Evolutionary conservation across 176 grass and related monocot species (phyloP).

Genomic region (Dactylis glomerata): DNA sequence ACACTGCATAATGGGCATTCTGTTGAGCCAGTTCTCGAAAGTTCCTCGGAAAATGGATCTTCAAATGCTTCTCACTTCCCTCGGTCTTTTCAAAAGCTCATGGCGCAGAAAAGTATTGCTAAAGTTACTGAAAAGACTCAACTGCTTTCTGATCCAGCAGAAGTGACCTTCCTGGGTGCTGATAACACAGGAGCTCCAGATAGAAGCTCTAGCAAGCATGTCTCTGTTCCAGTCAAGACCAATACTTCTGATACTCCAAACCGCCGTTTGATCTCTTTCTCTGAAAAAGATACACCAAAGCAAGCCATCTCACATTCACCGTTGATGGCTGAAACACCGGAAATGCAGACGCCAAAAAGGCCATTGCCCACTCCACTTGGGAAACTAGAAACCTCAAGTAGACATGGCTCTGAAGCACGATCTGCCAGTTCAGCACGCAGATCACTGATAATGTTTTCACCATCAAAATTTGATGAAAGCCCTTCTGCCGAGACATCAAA

Average conservation of each 20-base stretch:
- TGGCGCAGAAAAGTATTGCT: constrained; percentile 53
- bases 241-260: constrained; percentile 38
- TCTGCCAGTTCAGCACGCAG: constrained; percentile 72
- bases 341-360: constrained; percentile 69
- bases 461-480: constrained; percentile 42
- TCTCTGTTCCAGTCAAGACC: constrained; percentile 5
- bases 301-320: constrained; percentile 32
- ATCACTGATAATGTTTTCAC: constrained; percentile 57
- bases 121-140: constrained; percentile 40
- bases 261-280: constrained; percentile 12
- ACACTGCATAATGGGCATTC: constrained; percentile 22
- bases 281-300: constrained; percentile 56
- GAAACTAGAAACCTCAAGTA: constrained; percentile 40
- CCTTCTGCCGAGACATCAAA: constrained; percentile 16
- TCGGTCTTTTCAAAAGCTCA: constrained; percentile 61
- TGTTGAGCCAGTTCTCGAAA: constrained; percentile 31
- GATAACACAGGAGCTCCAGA: constrained; percentile 15
- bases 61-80: constrained; percentile 77
- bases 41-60: constrained; percentile 31
- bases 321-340: constrained; percentile 49
- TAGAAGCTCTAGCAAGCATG: constrained; percentile 26
- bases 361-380: constrained; percentile 51
- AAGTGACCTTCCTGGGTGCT: constrained; percentile 7
- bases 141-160: constrained; percentile 42
- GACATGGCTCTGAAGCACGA: constrained; percentile 51